Conservation (phyloP, 2,329 filamentous ascomycete genomes). For the Penicillium sp. region DNA sequence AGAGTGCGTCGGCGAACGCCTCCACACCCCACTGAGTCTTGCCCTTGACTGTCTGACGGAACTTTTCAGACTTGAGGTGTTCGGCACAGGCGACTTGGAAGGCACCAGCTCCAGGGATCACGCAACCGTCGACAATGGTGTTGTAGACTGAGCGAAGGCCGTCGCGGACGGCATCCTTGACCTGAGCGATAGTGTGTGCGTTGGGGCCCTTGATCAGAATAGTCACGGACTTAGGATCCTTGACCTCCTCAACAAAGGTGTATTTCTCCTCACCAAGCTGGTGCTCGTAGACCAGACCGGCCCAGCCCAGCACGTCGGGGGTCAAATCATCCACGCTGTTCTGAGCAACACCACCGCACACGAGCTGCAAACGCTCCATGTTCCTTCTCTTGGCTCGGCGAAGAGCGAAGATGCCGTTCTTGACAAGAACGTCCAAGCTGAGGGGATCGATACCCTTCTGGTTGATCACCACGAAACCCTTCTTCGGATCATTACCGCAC, state of each 20-base stretch:
- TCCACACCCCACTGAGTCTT: slow-evolving; percentile 95
- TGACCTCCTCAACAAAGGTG: slow-evolving; percentile 97
- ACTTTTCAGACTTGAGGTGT: slow-evolving; percentile 79
- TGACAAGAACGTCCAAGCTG: slow-evolving; percentile 89
- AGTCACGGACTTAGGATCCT: slow-evolving; percentile 96
- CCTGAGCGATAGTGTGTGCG: slow-evolving; percentile 90
- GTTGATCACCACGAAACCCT: slow-evolving; percentile 96
- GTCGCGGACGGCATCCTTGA: slow-evolving; percentile 92
- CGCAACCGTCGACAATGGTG: slow-evolving; percentile 96
- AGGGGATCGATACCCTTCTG: slow-evolving; percentile 98
- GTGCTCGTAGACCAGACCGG: slow-evolving; percentile 93
- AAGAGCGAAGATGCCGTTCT: slow-evolving; percentile 95
- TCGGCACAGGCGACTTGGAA: slow-evolving; percentile 92
- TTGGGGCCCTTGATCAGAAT: slow-evolving; percentile 98
- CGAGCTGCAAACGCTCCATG: slow-evolving; percentile 95
- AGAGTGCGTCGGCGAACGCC: slow-evolving; percentile 88
- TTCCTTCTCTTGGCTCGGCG: slow-evolving; percentile 94
- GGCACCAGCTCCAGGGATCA: slow-evolving; percentile 87
- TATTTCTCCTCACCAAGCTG: slow-evolving; percentile 98
- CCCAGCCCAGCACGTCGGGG: slow-evolving; percentile 87
- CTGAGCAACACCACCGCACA: slow-evolving; percentile 84
- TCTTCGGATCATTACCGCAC: slow-evolving; percentile 85
- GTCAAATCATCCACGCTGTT: slow-evolving; percentile 94
- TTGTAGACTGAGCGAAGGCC: slow-evolving; percentile 96
- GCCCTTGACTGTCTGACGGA: slow-evolving; percentile 87